Base-by-base conservation (phyloP, 2,329 filamentous ascomycete species). In the Fusarium coicis region DNA sequence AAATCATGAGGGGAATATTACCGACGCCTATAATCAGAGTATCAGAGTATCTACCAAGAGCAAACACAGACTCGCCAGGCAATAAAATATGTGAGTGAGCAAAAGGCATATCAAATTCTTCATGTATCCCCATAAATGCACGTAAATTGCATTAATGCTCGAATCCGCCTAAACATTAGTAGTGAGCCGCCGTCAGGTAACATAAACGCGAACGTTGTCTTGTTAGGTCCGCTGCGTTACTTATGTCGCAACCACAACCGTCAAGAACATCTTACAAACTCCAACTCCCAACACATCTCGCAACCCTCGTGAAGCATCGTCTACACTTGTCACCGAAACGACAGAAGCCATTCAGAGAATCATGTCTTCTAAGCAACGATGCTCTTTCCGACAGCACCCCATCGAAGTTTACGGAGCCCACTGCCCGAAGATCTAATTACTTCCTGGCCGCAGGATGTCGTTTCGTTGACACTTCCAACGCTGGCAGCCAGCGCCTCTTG, bases 361-460 rank as follows among this genome's bases (percentile, higher is more conserved):
- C 36, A 55, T 46, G 30, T 42, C 18, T 72, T 74, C 73, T 81
- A 80, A 47, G 88, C 87, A 43, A 85, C 82, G 44, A 89, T 85
- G 74, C 86, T 88, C 76, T 82, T 84, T 12, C 85, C 85, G 59
- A 89, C 84, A 15, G 82, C 84, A 16, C 87, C 86, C 88, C 88
- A 90, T 50, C 85, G 83, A 71, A 90, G 85, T 66, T 86, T 83
- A 68, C 85, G 84, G 63, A 91, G 79, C 21, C 88, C 87, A 36
- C 86, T 85, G 21, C 85, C 83, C 8, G 87, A 85, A 11, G 85
- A 85, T 63, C 85, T 82, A 43, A 90, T 85, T 7, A 89, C 85
- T 70, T 90, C 88, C 37, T 84, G 81, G 11, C 88, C 86, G 70
- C 88, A 89, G 9, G 83, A 85, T 7, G 85, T 83, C 26, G 85